Evolutionary conservation across 805 yeast genomes (phyloP).

Genomic region (Lipomyces kockii): DNA sequence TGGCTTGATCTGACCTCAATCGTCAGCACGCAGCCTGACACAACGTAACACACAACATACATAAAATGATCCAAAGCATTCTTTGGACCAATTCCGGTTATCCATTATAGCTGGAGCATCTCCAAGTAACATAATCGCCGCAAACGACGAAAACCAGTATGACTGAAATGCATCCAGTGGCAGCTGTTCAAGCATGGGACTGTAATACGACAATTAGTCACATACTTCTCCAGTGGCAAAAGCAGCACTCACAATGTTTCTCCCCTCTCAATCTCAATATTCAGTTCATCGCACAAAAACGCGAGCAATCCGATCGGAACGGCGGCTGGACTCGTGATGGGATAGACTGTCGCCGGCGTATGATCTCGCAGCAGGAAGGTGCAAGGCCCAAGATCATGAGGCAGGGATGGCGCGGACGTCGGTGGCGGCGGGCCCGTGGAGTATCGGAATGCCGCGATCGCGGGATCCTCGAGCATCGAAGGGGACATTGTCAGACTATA

Average conservation of each 20-base stretch:
- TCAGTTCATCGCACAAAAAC: slow-evolving; percentile 88
- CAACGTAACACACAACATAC: slow-evolving; percentile 7
- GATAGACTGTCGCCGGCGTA: slow-evolving; percentile 91
- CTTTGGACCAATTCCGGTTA: slow-evolving; percentile 83
- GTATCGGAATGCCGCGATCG: slow-evolving; percentile 32
- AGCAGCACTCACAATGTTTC: slow-evolving; percentile 57
- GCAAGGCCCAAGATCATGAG: slow-evolving; percentile 57
- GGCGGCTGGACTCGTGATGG: slow-evolving; percentile 67
- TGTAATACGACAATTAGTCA: neutral
- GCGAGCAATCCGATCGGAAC: slow-evolving; percentile 79
- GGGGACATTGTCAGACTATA: slow-evolving; percentile 10
- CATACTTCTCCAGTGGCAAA: neutral
- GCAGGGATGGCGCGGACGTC: slow-evolving; percentile 44
- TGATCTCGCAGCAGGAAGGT: slow-evolving; percentile 84
- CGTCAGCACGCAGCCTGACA: neutral
- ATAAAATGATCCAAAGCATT: slow-evolving; percentile 85
- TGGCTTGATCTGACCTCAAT: slow-evolving; percentile 61
- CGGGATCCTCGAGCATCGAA: slow-evolving; percentile 32
- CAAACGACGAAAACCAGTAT: slow-evolving; percentile 87
- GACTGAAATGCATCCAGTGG: slow-evolving; percentile 75
- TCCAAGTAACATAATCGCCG: slow-evolving; percentile 80
- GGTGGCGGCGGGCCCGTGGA: slow-evolving; percentile 42
- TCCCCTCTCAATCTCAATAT: slow-evolving; percentile 88
- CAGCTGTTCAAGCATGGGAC: slow-evolving; percentile 79
- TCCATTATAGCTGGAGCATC: slow-evolving; percentile 59